Evolutionary conservation across 1,284 basidiomycete genomes (phyloP).

Genomic region (Neolentinus lepideus): DNA sequence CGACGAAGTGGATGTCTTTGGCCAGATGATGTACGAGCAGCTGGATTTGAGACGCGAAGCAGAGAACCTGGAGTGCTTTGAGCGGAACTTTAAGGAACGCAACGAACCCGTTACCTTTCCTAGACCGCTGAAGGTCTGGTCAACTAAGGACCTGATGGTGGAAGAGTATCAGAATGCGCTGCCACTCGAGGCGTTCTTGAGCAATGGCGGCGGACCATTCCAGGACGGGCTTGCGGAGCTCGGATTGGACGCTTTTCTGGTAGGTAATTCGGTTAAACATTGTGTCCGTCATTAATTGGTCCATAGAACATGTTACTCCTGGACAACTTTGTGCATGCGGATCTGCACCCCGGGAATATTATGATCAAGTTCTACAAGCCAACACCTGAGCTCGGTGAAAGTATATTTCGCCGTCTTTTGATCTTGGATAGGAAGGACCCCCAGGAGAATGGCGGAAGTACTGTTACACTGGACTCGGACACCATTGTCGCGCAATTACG

Average conservation of each 20-base stretch:
- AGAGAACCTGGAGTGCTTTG: conserved; percentile 82
- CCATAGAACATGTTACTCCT: conserved; percentile 92
- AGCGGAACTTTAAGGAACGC: conserved; percentile 77
- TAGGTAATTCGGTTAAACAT: conserved; percentile 29
- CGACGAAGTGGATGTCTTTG: conserved; percentile 93
- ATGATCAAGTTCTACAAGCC: conserved; percentile 94
- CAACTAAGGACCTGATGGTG: conserved; percentile 76
- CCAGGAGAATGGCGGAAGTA: conserved; percentile 26
- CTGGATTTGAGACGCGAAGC: conserved; percentile 90
- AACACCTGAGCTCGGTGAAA: conserved; percentile 51
- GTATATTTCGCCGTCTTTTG: conserved; percentile 40
- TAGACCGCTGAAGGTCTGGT: conserved; percentile 75
- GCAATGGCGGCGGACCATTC: conserved; percentile 87
- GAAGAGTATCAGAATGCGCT: conserved; percentile 94
- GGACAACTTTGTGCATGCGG: conserved; percentile 97
- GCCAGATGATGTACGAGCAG: conserved; percentile 96
- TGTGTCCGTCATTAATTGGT: conserved; percentile 7
- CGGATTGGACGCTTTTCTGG: conserved; percentile 93
- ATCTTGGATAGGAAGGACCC: conserved; percentile 17
- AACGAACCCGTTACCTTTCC: conserved; percentile 88
- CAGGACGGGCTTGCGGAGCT: conserved; percentile 88
- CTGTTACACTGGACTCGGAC: conserved; percentile 45
- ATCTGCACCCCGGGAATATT: conserved; percentile 93
- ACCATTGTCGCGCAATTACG: conserved; percentile 66
- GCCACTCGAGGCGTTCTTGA: conserved; percentile 84